Conservation (phyloP, 768 basidiomycete species). For the Kwoniella sp. region DNA sequence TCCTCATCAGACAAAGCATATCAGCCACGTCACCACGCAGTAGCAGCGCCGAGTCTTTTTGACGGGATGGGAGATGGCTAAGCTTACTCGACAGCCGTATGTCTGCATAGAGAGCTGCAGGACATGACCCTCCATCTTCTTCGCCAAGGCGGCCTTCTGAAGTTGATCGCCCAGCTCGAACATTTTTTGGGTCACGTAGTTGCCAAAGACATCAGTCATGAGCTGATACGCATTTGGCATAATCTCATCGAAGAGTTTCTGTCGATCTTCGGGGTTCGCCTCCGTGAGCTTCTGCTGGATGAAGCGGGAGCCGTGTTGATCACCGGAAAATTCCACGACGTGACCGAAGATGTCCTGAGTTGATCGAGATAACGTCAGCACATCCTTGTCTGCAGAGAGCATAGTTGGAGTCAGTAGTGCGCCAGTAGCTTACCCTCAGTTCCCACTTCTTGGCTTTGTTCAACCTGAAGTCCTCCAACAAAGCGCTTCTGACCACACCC, state of each 20-base stretch:
- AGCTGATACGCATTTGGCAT: conserved; percentile 75
- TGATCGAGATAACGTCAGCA: neutral
- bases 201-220: conserved; percentile 91
- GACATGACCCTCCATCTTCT: conserved; percentile 75
- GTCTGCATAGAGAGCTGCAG: conserved; percentile 79
- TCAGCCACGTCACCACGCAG: neutral
- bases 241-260: conserved; percentile 82
- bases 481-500: conserved; percentile 64
- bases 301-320: conserved; percentile 97
- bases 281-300: conserved; percentile 84
- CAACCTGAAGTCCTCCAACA: conserved; percentile 81
- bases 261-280: conserved; percentile 76
- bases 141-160: conserved; percentile 72
- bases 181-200: conserved; percentile 93
- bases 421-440: conserved; percentile 63
- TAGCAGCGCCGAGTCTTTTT: neutral
- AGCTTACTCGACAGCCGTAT: conserved; percentile 86
- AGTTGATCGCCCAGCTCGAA: conserved; percentile 79
- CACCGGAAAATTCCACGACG: conserved; percentile 86
- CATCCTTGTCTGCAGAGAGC: neutral
- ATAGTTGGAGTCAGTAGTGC: no score
- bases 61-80: neutral
- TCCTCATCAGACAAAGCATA: neutral
- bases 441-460: conserved; percentile 80
- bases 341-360: conserved; percentile 79